A percentile compares a stretch with the other conserved stretches of the same genome.
These are phyloP conservation scores for Camelina sativa DNA, from an alignment of 345 rosid genomes.

Conservation along the genomic window DNA sequence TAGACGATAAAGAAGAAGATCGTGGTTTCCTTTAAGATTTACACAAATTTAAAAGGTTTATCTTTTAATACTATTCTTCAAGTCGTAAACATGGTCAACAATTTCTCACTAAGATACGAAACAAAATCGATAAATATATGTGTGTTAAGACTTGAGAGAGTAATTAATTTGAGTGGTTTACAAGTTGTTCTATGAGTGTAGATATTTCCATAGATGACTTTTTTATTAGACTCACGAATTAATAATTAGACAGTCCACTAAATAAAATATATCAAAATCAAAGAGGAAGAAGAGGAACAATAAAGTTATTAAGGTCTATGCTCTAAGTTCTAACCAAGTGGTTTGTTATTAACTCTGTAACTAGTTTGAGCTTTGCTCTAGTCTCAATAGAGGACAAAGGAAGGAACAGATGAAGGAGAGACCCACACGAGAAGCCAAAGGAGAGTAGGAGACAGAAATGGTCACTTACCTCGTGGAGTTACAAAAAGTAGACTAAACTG, in stretches of 20 bases:
- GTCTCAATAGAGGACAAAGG: not conserved
- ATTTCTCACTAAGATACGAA: conserved; percentile 1
- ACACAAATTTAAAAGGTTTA: not conserved
- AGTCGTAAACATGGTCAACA: not conserved
- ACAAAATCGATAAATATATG: not conserved
- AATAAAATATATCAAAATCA: not conserved
- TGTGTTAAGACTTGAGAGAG: conserved; percentile 1
- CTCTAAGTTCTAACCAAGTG: not conserved
- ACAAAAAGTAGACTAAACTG: conserved; percentile 38
- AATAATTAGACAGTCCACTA: not conserved
- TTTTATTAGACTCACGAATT: not conserved
- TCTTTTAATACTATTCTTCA: not conserved
- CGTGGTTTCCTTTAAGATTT: not conserved
- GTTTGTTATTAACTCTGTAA: not conserved
- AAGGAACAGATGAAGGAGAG: conserved; percentile 29
- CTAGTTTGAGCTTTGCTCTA: not conserved
- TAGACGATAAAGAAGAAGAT: conserved; percentile 8
- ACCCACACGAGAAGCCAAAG: conserved; percentile 36
- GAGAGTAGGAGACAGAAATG: conserved; percentile 44
- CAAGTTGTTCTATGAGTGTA: not conserved
- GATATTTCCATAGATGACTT: not conserved
- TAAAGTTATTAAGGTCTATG: not conserved
- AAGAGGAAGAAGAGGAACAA: not conserved
- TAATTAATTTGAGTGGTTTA: not conserved
- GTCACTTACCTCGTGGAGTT: conserved; percentile 42